Evolutionary conservation across 164 flowering plant species (phyloP).

Genomic region (Paratinospora sagittata): DNA sequence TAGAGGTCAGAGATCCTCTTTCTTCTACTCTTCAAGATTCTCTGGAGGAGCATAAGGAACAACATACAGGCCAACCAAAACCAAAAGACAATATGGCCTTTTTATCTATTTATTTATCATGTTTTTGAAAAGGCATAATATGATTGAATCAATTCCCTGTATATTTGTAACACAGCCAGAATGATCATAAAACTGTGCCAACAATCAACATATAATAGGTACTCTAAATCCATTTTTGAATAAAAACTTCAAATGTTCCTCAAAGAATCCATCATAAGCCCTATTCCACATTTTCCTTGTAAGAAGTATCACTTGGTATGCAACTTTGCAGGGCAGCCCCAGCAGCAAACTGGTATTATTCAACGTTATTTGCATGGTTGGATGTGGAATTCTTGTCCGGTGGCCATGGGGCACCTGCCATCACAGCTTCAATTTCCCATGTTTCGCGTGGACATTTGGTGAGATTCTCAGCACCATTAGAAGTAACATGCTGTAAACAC

Average conservation of each 20-base stretch:
- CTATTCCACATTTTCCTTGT: background rate
- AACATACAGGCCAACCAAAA: too few relatives aligned
- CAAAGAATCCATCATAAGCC: background rate
- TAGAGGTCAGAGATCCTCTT: too few relatives aligned
- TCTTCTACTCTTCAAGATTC: too few relatives aligned
- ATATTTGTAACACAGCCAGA: too few relatives aligned
- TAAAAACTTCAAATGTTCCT: background rate
- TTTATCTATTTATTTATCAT: too few relatives aligned
- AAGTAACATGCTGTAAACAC: conserved; percentile 53
- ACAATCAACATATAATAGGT: too few relatives aligned
- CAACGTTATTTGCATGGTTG: background rate
- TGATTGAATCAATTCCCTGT: too few relatives aligned
- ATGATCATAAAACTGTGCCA: too few relatives aligned
- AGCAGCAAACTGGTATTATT: background rate
- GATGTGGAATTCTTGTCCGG: conserved; percentile 18
- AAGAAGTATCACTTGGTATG: background rate
- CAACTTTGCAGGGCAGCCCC: background rate
- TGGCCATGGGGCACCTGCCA: conserved; percentile 92
- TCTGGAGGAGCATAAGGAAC: too few relatives aligned
- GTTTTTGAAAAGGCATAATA: too few relatives aligned
- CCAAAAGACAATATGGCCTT: too few relatives aligned
- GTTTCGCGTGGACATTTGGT: conserved; percentile 71
- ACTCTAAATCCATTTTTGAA: too few relatives aligned
- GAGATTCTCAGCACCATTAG: conserved; percentile 70
- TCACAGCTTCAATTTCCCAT: conserved; percentile 86